Conservation (phyloP, 2,329 filamentous ascomycete species). For the Pyricularia pennisetigena region DNA sequence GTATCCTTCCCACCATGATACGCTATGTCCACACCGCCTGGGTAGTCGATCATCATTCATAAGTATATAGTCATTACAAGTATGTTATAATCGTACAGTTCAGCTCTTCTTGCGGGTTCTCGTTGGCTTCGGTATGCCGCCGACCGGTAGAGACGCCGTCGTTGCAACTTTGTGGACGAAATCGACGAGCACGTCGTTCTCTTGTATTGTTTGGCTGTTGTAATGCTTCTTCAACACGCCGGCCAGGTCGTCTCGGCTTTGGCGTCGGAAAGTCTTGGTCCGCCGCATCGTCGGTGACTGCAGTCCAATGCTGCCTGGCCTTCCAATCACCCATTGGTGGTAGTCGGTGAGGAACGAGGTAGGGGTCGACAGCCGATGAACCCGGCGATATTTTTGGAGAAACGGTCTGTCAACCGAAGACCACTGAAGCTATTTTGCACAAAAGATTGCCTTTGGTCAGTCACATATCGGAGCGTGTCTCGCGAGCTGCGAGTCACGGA, state of each 20-base stretch:
- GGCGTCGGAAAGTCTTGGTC: conserved; percentile 51
- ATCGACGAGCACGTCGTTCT: conserved; percentile 76
- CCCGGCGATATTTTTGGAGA: conserved; percentile 66
- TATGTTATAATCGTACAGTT: not conserved
- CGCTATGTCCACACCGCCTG: not conserved
- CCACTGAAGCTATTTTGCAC: conserved; percentile 47
- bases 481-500: not conserved
- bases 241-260: conserved; percentile 64
- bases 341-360: conserved; percentile 58
- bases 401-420: conserved; percentile 54
- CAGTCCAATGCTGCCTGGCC: conserved; percentile 54
- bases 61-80: not conserved
- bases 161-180: conserved; percentile 63
- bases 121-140: conserved; percentile 15
- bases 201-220: conserved; percentile 67
- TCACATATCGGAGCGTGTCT: not conserved
- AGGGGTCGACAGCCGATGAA: conserved; percentile 61
- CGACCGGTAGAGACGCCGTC: conserved; percentile 2
- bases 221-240: conserved; percentile 72
- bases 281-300: conserved; percentile 70
- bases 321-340: conserved; percentile 50
- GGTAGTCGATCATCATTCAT: not conserved
- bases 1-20: not conserved
- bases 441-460: not conserved
- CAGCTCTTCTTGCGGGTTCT: conserved; percentile 17